Evolutionary conservation across 345 rosid species (phyloP), one percentile per base, ranked within the genome.

Genomic region (Gossypium raimondii): DNA sequence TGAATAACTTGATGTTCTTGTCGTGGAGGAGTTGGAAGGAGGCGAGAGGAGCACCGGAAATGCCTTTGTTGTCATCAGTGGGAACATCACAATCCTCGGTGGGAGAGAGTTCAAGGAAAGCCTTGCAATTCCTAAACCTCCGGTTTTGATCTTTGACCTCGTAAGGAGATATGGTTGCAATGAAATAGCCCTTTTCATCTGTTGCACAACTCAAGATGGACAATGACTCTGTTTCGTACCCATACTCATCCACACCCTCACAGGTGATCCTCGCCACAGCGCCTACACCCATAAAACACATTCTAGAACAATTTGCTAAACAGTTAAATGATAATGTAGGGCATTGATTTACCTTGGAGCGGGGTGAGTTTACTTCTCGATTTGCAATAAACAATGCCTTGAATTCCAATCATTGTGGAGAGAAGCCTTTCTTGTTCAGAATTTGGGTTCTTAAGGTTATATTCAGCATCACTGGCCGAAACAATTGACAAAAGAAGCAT

Each of bases 231-330:
- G 79, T 81, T 80, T 87, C 94, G 60, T 84, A 85, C 34, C 93
- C 93, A 29, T 78, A 77, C 53, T 76, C 76, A 67, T 88, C 94
- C 48, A 65, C 72, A 1, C 78, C 86, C 43, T 84, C 81, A 69
- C 97, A 90, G 11, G 90, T 82, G 59, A 92, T 79, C 76, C 94
- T 88, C 25, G 85, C 89, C 78, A 82, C 87, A 70, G 87, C 92
- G n/a, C 92, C 92, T 87, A 80, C 53, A 22, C 58, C 29, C 34
- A 57, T 17, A 11, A 51, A 27, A 44, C 3, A 64, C 11, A 24
- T 18, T 18, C 16, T 11, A 11, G 41, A 34, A 34, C 41, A 34
- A 34, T 1, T 34, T 34, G 41, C 41, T 34, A 34, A 34, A 34
- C 7, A 9, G 3, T 20, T 22, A 10, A 57, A 22, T 11, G 62